Base-by-base conservation (phyloP, 306 rosid species). In the Crotalaria pallida region DNA sequence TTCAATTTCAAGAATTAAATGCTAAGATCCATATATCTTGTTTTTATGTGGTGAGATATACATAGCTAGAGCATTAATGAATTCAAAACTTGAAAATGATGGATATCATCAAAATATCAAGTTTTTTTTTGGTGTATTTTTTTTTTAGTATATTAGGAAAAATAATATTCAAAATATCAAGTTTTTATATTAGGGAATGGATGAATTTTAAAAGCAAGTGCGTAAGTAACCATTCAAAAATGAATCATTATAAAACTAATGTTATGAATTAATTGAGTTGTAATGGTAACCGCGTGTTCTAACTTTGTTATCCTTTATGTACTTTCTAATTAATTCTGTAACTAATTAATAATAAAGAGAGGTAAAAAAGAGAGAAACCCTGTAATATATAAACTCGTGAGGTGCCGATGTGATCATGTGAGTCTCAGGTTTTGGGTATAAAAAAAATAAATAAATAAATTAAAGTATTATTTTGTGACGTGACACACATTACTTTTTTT, bases 1-100 rank as follows among this genome's bases (percentile, higher is more conserved):
- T 64, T 75, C 81, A 57, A 41, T 75, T 57, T 71, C 70, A 70
- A 48, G 55, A 48, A 65, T 65, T 57, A 64, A 59, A 63, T 50
- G 45, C 19, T 4, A 49, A n/a, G 12, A 63, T 75, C 50, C 24
- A 58, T 49, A 58, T 38, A 50, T 31, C n/a, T 68, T 60, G 66
- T 67, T 73, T 55, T 41, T 13, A 53, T 66, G 58, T 26, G 74
- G 43, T 10, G 31, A 12, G 7, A 19, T 38, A 44, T 31, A 58
- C 12, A 62, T 72, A 51, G 49, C 51, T 69, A 50, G 67, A 53
- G 10, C 59, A 65, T 65, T 66, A 66, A 65, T 41, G 56, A 53
- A 10, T 26, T 47, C 17, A 51, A 68, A 26, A 6, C 12, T 26
- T 29, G 33, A 19, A 9, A 27, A 43, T 1, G 26, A 26, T 44